phyloP scores from a whole-genome alignment of 805 yeast species.

The Wickerhamiella occidentalis region DNA sequence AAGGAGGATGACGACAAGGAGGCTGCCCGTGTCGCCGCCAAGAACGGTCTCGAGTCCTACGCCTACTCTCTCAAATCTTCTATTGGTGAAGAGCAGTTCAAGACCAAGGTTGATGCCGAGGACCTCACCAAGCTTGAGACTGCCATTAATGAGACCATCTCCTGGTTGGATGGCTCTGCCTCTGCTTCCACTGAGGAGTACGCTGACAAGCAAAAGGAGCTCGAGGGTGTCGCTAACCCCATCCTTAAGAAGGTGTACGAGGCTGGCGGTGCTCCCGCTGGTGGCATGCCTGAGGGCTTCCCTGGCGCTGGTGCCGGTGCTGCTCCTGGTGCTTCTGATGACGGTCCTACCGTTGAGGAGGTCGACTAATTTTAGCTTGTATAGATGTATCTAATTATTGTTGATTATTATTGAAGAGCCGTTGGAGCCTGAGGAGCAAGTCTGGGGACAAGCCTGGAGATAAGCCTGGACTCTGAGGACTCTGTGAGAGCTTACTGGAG shows the following conservation, averaged over 20 bases:
- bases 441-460: no score
- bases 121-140: constrained; percentile 25
- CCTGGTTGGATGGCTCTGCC: constrained; percentile 87
- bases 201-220: constrained; percentile 87
- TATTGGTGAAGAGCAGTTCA: constrained; percentile 94
- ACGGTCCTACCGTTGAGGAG: constrained; percentile 70
- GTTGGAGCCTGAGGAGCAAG: no score
- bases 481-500: no score
- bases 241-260: constrained; percentile 95
- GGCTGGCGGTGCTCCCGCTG: constrained; percentile 65
- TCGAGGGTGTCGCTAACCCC: constrained; percentile 91
- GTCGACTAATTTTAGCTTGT: constrained; percentile 40
- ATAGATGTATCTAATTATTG: no score
- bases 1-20: constrained; percentile 97
- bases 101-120: constrained; percentile 50
- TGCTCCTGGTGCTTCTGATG: constrained; percentile 39
- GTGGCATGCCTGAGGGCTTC: constrained; percentile 44
- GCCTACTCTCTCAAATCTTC: constrained; percentile 91
- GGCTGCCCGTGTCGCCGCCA: constrained; percentile 98
- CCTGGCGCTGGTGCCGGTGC: constrained; percentile 55
- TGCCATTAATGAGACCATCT: constrained; percentile 25
- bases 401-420: no score
- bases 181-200: constrained; percentile 67
- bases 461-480: no score
- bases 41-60: constrained; percentile 98